Evolutionary conservation across 2,329 filamentous ascomycete genomes (phyloP).

Genomic region (Leptographium wingfieldii): DNA sequence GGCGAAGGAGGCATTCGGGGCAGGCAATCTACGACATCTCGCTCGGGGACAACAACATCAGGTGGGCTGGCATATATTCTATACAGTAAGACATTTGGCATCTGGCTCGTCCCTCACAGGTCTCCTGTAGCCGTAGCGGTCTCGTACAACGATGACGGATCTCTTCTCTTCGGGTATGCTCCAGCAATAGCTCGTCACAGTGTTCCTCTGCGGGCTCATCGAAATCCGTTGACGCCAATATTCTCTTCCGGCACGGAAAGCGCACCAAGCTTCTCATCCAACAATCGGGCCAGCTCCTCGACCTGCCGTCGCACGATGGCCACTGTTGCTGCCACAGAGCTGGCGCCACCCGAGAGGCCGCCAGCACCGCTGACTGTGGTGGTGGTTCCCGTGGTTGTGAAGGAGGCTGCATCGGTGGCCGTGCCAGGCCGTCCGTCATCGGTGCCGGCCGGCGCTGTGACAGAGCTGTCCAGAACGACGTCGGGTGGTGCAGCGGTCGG

Average conservation of each 20-base stretch:
- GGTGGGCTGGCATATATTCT: neutral
- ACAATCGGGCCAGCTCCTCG: constrained; percentile 44
- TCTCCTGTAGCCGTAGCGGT: neutral
- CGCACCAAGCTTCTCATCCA: constrained; percentile 46
- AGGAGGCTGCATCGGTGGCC: constrained; percentile 7
- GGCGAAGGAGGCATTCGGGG: neutral
- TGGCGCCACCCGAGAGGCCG: constrained; percentile 18
- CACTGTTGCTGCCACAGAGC: constrained; percentile 30
- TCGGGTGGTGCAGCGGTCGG: neutral
- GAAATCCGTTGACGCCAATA: constrained; percentile 21
- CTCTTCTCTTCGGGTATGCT: neutral
- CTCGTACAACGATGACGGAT: neutral
- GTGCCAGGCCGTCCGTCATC: neutral
- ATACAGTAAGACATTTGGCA: neutral
- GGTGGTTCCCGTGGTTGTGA: constrained; percentile 17
- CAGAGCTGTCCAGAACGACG: neutral
- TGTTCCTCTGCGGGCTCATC: constrained; percentile 1
- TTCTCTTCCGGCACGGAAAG: constrained; percentile 41
- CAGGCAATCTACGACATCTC: neutral
- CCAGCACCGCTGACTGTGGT: constrained; percentile 24
- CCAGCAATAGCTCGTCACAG: neutral
- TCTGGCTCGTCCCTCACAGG: neutral
- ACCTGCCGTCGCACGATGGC: constrained; percentile 42
- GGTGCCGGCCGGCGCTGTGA: neutral
- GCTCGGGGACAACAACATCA: neutral